Conservation (phyloP, 352 stramenopile species). For the Plasmopara halstedii region DNA sequence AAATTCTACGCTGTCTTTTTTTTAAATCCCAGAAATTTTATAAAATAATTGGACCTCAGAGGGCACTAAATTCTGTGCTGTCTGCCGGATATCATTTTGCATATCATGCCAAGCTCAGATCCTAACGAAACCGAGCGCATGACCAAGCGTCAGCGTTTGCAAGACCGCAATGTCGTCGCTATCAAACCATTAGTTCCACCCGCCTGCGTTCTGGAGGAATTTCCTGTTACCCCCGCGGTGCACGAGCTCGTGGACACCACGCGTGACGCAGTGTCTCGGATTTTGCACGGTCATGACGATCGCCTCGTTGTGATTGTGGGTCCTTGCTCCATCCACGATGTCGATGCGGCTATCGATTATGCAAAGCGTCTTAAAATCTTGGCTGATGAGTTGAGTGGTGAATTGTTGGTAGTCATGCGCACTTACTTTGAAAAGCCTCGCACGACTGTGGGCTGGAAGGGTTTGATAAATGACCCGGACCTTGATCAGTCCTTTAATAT, state of each 20-base stretch:
- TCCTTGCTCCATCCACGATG: conserved; percentile 80
- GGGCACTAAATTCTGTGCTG: no score
- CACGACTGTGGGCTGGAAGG: conserved; percentile 81
- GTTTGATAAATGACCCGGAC: conserved; percentile 82
- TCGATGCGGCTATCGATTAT: conserved; percentile 68
- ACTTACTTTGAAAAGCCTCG: conserved; percentile 86
- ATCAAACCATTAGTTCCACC: conserved; percentile 68
- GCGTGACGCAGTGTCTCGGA: conserved; percentile 41
- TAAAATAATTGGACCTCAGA: not conserved
- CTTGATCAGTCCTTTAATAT: conserved; percentile 82
- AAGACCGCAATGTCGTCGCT: conserved; percentile 61
- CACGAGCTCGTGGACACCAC: conserved; percentile 55
- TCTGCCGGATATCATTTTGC: no score
- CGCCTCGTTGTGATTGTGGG: conserved; percentile 69
- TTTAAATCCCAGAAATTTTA: not conserved
- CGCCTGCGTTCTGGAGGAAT: conserved; percentile 60
- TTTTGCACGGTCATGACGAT: conserved; percentile 62
- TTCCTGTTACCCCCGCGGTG: conserved; percentile 59
- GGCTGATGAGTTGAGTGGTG: conserved; percentile 42
- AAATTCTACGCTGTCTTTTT: no score
- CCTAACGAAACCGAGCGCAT: conserved; percentile 21
- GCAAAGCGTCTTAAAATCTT: conserved; percentile 49
- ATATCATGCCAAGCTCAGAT: not conserved
- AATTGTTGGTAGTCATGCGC: conserved; percentile 80
- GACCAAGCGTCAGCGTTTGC: conserved; percentile 58